Base-by-base conservation (phyloP, 306 rosid species). In the Quercus gilva region DNA sequence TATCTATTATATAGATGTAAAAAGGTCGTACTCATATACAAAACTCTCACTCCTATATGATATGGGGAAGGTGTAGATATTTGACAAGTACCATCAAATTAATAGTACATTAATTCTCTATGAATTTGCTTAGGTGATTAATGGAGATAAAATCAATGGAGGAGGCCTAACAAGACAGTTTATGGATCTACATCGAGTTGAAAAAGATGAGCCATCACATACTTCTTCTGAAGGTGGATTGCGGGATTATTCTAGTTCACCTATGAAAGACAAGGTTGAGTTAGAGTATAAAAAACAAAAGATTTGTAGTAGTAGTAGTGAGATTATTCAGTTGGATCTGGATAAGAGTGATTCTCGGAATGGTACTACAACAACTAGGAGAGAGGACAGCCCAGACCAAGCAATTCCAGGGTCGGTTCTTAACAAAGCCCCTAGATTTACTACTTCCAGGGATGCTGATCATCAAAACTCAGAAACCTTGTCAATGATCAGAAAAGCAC, bases 401-500 rank as follows among this genome's bases (percentile, higher is more conserved):
- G 79, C 69, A 71, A 14, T 76, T 33, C 58, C 79, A 31, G 71
- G 83, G 20, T 73, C 87, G 82, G 74, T 58, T 12, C 79, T 90
- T 37, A 80, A 77, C 81, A 84, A 80, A 75, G 80, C 77, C 51
- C 78, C 87, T 5, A 87, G 76, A 63, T 67, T 83, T 68, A 86
- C 33, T 76, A 45, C 78, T 29, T 73, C 37, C 0, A 75, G 52
- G 25, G 84, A 74, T 12, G 87, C 28, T 63, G 78, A 88, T 28
- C 88, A 78, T 60, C 49, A 79, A 8, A 15, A 49, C 53, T 80
- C 94, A 3, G 90, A 85, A 73, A 79, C 90, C 76, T 78, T 88
- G 71, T 83, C 92, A 57, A 87, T 88, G 84, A 82, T 88, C 45
- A 89, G 82, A 81, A 91, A 91, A 76, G 88, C 91, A 17, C 88